Evolutionary conservation across 2,329 filamentous ascomycete genomes (phyloP), one percentile per base, ranked within the genome.

Genomic region (Rhinocladiella similis): DNA sequence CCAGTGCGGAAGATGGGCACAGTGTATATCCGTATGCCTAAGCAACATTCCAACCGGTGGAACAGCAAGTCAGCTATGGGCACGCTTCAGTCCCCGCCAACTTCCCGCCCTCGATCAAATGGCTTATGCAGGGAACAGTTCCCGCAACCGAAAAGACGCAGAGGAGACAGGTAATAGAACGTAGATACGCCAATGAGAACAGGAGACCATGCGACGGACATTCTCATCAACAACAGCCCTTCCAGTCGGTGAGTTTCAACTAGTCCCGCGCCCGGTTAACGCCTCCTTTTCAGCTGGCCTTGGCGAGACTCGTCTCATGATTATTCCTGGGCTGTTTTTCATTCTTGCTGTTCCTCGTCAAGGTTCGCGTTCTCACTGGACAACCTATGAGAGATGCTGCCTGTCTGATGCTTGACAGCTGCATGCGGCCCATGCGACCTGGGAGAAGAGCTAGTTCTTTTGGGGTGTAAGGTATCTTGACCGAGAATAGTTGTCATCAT

Each of bases 221-320:
- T 19, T 22, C 38, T 20, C 42, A 20, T 38, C 56, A 53, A 46
- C 54, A 54, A 38, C 45, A 43, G 51, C 58, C 58, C 48, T 53
- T 61, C 50, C 29, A 38, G 57, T 48, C 50, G 41, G 43, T 47
- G 43, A 33, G 47, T 41, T 43, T 22, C 29, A 4, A 13, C 36
- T 22, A 35, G 29, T 29, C 27, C 27, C 46, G 29, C 14, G 41
- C 22, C 22, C 18, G 42, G 48, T 52, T 48, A 59, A n/a, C 48
- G 48, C 54, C 51, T 53, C 38, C 39, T 52, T 41, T 16, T 61
- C 58, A 60, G 58, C 58, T 60, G 50, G 22, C 20, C 58, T 60
- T 60, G 58, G 58, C 58, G 46, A 16, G 29, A 18, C 19, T 16
- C 43, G 12, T 25, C 43, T 46, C 43, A 25, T 27, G 25, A 46